Base-by-base conservation (phyloP, 768 basidiomycete species). In the Kwoniella mangroviensis region DNA sequence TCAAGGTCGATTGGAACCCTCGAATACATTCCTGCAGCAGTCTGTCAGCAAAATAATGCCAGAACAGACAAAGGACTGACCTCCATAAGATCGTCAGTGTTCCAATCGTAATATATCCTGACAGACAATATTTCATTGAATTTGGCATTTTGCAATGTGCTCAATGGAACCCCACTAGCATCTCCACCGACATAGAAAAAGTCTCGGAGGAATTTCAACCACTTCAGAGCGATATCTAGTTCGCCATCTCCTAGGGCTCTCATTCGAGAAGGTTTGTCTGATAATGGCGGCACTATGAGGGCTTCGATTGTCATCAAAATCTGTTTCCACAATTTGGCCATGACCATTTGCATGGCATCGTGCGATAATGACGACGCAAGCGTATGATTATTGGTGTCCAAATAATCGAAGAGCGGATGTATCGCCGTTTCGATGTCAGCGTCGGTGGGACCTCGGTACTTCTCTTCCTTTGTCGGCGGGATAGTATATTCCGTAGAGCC, bases 191-290 rank as follows among this genome's bases (percentile, higher is more conserved):
- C 94, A 80, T 97, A 90, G 86, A 98, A 98, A 85, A 94, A 99
- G 81, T 97, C 93, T 67, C 91, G 86, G 81, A 99, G 79, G 86
- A 98, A 98, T 93, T 94, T 95, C 64, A 98, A 82, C 83, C 97
- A 98, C 82, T 94, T 96, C 85, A 98, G 93, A n/a, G 95, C 96
- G 69, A 98, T 91, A 81, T 98, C 97, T 45, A 98, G 92, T 84
- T 98, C 97, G 84, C 96, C 95, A 78, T 98, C 97, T 28, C 87
- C 90, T 79, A 99, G 82, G 1, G 94, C 91, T 75, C 92, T 91
- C 93, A 98, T 91, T 64, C 94, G 92, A 54, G 93, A 93, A 11
- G 90, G 86, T 19, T 88, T 84, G 70, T 96, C 93, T 5, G 91
- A 92, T 66, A 99, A 83, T 2, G 95, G 92, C 3, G 97, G 97